Conservation (phyloP, 257 asterid genomes). For the Solanum peruvianum region DNA sequence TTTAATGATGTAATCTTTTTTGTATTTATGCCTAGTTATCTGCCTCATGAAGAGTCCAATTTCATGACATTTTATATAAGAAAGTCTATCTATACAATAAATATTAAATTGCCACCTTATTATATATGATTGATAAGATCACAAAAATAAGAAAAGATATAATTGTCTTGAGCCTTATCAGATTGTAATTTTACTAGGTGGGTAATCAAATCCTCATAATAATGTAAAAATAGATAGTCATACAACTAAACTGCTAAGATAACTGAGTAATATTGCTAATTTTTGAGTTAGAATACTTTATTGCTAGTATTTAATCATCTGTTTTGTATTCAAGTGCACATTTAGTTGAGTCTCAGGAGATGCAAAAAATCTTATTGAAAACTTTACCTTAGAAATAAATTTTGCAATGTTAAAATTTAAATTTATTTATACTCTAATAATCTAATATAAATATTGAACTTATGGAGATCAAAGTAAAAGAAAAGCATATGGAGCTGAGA, state of each 20-base stretch:
- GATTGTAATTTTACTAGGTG: not conserved
- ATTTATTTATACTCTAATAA: no score
- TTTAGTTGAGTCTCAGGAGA: not conserved
- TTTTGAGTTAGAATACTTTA: not conserved
- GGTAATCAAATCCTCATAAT: not conserved
- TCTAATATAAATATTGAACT: not conserved
- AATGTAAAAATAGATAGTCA: no score
- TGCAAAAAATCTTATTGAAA: not conserved
- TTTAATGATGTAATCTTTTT: no score
- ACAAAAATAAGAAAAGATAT: no score
- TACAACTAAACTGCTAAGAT: not conserved
- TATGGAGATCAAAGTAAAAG: not conserved
- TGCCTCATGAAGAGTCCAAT: not conserved
- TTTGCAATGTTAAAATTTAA: no score
- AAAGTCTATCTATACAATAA: no score
- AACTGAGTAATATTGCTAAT: slow-evolving; percentile 8
- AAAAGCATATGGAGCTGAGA: not conserved
- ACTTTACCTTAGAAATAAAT: not conserved
- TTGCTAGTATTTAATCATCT: not conserved
- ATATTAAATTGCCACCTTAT: no score
- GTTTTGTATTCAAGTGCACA: not conserved
- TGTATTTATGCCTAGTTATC: no score
- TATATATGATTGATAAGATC: no score
- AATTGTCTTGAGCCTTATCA: not conserved
- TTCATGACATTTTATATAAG: slow-evolving; percentile 13